These are phyloP conservation scores for Plantago lanceolata DNA, from an alignment of 305 asterid species.

Conservation along the genomic window DNA sequence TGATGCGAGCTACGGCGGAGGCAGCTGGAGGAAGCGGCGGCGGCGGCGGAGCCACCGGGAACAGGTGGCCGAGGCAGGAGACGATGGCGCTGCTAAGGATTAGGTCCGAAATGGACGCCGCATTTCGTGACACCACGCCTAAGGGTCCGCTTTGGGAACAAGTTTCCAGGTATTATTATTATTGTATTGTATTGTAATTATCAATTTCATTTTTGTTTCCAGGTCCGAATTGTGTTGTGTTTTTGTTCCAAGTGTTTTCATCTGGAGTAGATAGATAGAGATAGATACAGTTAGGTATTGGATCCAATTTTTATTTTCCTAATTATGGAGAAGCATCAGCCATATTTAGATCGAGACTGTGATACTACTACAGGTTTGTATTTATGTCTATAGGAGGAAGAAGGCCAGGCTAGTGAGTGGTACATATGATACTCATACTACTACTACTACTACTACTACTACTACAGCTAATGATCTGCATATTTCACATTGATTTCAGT, in stretches of 20 bases:
- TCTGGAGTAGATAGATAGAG: too few relatives aligned
- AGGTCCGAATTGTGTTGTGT: not conserved
- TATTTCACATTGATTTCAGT: not conserved
- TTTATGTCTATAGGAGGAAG: not conserved
- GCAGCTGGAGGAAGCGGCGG: conserved; percentile 16
- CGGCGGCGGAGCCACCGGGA: conserved; percentile 23
- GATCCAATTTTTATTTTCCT: not conserved
- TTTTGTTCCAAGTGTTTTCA: not conserved
- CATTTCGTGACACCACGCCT: conserved; percentile 57
- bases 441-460: not conserved
- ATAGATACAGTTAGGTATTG: too few relatives aligned
- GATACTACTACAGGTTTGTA: not conserved
- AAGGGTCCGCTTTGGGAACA: conserved; percentile 63
- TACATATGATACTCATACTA: too few relatives aligned
- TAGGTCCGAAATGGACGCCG: conserved; percentile 57
- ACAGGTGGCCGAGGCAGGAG: conserved; percentile 65
- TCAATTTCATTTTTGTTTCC: too few relatives aligned
- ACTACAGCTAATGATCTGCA: not conserved
- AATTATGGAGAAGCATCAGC: not conserved
- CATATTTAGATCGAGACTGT: not conserved
- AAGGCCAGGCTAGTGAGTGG: not conserved
- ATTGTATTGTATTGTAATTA: too few relatives aligned
- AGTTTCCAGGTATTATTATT: conserved; percentile 44
- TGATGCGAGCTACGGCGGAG: conserved; percentile 27
- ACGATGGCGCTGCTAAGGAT: conserved; percentile 51